These are phyloP conservation scores for Fennellomyces sp. DNA, from an alignment of 371 early-diverging fungal genomes.

Conservation along the genomic window DNA sequence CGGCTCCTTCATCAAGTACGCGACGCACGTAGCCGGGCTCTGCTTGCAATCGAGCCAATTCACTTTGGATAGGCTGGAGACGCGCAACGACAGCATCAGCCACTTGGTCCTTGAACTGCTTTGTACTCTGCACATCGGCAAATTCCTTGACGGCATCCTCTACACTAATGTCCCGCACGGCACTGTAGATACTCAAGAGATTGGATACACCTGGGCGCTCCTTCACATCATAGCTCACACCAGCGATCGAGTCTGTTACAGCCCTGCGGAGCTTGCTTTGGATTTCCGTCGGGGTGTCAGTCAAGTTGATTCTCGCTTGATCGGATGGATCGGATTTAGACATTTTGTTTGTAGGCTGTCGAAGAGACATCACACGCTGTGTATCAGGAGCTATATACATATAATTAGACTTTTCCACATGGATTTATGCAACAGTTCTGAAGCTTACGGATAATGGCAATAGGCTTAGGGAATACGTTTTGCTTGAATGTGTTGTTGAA, in stretches of 20 bases:
- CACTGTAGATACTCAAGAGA: constrained; percentile 76
- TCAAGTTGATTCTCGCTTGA: constrained; percentile 74
- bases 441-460: constrained; percentile 63
- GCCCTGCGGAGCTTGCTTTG: constrained; percentile 74
- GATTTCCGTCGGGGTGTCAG: constrained; percentile 74
- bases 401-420: not conserved
- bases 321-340: constrained; percentile 86
- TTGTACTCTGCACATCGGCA: constrained; percentile 49
- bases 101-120: constrained; percentile 74
- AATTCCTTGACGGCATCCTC: constrained; percentile 52
- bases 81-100: constrained; percentile 66
- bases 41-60: constrained; percentile 52
- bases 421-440: not conserved
- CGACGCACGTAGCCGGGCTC: constrained; percentile 68
- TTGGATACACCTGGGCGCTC: constrained; percentile 86
- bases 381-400: constrained; percentile 45
- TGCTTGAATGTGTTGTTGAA: constrained; percentile 75
- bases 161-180: constrained; percentile 42
- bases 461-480: constrained; percentile 70
- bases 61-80: constrained; percentile 70
- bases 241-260: constrained; percentile 69
- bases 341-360: constrained; percentile 84
- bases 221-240: constrained; percentile 75
- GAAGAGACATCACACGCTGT: constrained; percentile 86
- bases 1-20: constrained; percentile 68